These are phyloP conservation scores for Diplotaxis tenuifolia DNA, from an alignment of 345 rosid genomes.

Conservation along the genomic window DNA sequence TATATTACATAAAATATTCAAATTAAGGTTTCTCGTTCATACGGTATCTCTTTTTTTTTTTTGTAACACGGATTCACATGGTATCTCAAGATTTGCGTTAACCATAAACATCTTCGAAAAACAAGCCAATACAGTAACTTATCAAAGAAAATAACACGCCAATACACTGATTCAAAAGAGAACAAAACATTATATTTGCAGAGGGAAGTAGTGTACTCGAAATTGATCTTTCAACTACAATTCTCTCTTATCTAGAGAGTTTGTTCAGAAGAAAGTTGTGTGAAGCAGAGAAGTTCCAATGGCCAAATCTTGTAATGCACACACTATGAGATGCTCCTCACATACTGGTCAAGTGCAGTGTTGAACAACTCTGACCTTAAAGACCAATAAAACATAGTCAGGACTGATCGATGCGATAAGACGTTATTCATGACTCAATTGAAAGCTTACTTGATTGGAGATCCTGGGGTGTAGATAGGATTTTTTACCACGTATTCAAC, in stretches of 20 bases:
- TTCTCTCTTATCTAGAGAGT: not conserved
- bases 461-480: constrained; percentile 75
- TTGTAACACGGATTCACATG: too few species aligned
- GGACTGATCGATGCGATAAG: not conserved
- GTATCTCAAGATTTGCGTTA: not conserved
- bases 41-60: not conserved
- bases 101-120: not conserved
- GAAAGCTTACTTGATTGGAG: constrained; percentile 70
- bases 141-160: not conserved
- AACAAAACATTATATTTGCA: constrained; percentile 21
- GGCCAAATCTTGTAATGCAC: constrained; percentile 17
- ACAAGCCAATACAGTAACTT: not conserved
- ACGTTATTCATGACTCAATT: not conserved
- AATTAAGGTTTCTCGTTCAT: not conserved
- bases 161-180: not conserved
- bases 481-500: constrained; percentile 83
- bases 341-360: constrained; percentile 73
- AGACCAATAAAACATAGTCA: constrained; percentile 9
- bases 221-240: not conserved
- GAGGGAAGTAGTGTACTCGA: not conserved
- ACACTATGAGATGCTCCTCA: constrained; percentile 68
- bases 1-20: not conserved
- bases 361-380: constrained; percentile 72
- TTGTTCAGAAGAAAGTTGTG: not conserved
- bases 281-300: constrained; percentile 14